A percentile compares a stretch with the other conserved stretches of the same genome.
These are phyloP conservation scores for Coprinopsis sp. DNA, from an alignment of 768 basidiomycete genomes.

Conservation along the genomic window DNA sequence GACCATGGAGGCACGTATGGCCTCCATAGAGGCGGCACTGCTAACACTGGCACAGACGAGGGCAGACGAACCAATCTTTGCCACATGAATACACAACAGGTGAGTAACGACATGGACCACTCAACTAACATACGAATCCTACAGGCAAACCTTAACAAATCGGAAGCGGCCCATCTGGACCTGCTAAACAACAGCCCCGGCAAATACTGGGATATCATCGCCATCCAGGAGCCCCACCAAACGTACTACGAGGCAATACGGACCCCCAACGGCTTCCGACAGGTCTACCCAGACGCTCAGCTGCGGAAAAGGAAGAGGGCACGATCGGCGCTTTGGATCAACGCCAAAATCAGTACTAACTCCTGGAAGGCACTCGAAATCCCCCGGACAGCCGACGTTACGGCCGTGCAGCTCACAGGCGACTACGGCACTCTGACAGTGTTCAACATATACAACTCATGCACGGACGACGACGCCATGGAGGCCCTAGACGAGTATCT, in stretches of 20 bases:
- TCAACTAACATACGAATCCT: constrained; percentile 13
- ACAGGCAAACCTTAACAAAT: constrained; percentile 14
- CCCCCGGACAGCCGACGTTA: constrained; percentile 12
- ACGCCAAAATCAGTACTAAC: constrained; percentile 8
- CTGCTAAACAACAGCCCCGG: constrained; percentile 8
- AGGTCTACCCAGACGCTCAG: constrained; percentile 13
- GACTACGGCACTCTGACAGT: constrained; percentile 2
- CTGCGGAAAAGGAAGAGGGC: background rate
- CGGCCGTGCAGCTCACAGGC: constrained; percentile 8
- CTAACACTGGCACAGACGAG: too few relatives aligned
- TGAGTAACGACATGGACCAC: too few relatives aligned
- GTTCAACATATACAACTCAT: constrained; percentile 19
- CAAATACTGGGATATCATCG: constrained; percentile 27
- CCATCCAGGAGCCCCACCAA: constrained; percentile 37
- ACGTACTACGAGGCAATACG: constrained; percentile 15
- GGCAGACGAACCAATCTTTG: too few relatives aligned
- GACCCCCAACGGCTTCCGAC: constrained; percentile 14
- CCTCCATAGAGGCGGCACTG: too few relatives aligned
- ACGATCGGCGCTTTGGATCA: constrained; percentile 17
- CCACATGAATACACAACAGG: too few relatives aligned
- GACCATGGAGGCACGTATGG: too few relatives aligned
- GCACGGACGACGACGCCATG: background rate
- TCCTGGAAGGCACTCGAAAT: constrained; percentile 12
- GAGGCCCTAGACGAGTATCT: constrained; percentile 4
- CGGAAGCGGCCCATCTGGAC: constrained; percentile 7